A percentile compares a stretch with the other conserved stretches of the same genome.
These are phyloP conservation scores for Pyrus hybrid DNA, from an alignment of 331 rosid genomes.

Conservation along the genomic window DNA sequence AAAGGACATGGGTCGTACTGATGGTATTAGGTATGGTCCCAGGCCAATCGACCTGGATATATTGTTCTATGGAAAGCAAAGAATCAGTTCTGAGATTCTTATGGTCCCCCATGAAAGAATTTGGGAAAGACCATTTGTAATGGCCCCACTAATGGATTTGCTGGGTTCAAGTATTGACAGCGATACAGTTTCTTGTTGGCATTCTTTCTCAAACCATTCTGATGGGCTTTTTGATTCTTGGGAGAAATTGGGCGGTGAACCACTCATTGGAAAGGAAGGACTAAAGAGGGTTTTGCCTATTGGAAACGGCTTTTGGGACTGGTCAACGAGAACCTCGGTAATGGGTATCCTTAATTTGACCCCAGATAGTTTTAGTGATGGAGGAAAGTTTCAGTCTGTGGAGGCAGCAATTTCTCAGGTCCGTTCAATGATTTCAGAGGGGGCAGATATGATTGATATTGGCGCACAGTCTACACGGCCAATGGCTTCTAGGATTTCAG, in stretches of 20 bases:
- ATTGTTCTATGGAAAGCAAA: constrained; percentile 71
- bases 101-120: constrained; percentile 83
- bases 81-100: constrained; percentile 59
- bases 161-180: constrained; percentile 58
- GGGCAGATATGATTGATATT: constrained; percentile 83
- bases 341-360: constrained; percentile 93
- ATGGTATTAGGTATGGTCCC: constrained; percentile 84
- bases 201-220: constrained; percentile 58
- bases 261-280: constrained; percentile 75
- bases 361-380: constrained; percentile 96
- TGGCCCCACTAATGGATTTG: constrained; percentile 87
- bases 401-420: constrained; percentile 67
- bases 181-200: constrained; percentile 70
- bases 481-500: constrained; percentile 56
- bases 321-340: constrained; percentile 62
- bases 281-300: constrained; percentile 75
- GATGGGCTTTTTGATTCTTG: constrained; percentile 55
- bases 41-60: constrained; percentile 93
- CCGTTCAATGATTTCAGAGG: constrained; percentile 64
- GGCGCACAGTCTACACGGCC: constrained; percentile 94
- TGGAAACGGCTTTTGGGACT: constrained; percentile 54
- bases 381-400: constrained; percentile 64
- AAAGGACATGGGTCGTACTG: constrained; percentile 64
- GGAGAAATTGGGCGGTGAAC: constrained; percentile 76
- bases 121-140: constrained; percentile 93